Evolutionary conservation across 2,329 filamentous ascomycete species (phyloP).

Genomic region (Epicoccum sorghinum): DNA sequence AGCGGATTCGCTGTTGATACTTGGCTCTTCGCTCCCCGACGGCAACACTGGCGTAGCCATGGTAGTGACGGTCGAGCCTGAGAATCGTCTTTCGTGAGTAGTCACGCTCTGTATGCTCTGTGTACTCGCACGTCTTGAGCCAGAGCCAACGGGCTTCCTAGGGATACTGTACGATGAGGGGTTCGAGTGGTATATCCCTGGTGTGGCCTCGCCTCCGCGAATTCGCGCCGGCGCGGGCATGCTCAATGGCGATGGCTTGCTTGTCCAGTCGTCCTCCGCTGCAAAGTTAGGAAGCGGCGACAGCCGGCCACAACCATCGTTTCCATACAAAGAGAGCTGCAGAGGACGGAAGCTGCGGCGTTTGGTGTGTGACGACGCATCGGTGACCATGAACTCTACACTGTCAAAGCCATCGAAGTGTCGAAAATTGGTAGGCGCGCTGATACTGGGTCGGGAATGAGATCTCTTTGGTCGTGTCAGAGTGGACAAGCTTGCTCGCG

Average conservation of each 20-base stretch:
- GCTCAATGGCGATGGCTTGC: conserved; percentile 32
- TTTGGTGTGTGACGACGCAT: conserved; percentile 38
- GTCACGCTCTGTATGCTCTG: conserved; percentile 32
- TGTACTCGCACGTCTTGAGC: conserved; percentile 38
- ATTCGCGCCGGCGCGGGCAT: conserved; percentile 43
- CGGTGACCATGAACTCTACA: conserved; percentile 42
- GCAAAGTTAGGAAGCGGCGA: conserved; percentile 50
- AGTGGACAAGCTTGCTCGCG: conserved; percentile 40
- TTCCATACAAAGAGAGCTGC: conserved; percentile 49
- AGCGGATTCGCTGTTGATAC: conserved; percentile 23
- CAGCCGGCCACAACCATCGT: conserved; percentile 37
- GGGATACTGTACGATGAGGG: conserved; percentile 38
- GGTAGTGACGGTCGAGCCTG: conserved; percentile 29
- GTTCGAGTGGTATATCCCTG: conserved; percentile 35
- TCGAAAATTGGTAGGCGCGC: conserved; percentile 45
- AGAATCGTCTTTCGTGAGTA: conserved; percentile 29
- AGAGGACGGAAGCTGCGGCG: conserved; percentile 47
- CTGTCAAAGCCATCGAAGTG: conserved; percentile 41
- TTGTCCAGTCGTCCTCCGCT: conserved; percentile 34
- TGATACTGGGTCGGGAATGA: conserved; percentile 45
- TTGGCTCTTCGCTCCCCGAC: conserved; percentile 34
- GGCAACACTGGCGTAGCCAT: conserved; percentile 34
- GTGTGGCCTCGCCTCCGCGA: conserved; percentile 38
- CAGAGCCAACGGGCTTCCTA: conserved; percentile 41
- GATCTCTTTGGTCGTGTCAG: conserved; percentile 40